Conservation (phyloP, 2,329 filamentous ascomycete species). For the Botrytis porri region DNA sequence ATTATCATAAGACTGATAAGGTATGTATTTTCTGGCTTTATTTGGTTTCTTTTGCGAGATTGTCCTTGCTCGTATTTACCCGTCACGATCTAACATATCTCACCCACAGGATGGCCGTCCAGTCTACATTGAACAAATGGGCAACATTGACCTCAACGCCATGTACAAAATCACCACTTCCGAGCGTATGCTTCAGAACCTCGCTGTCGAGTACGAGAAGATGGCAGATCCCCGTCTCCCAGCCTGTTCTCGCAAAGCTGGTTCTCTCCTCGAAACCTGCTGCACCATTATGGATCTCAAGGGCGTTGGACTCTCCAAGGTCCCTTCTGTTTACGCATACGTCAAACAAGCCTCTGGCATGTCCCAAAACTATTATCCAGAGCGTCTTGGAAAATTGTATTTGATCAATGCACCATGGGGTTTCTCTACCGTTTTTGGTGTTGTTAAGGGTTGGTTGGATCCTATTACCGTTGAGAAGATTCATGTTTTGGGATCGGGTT, state of each 20-base stretch:
- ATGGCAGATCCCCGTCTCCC: conserved; percentile 89
- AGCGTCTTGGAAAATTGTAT: conserved; percentile 93
- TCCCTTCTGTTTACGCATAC: conserved; percentile 83
- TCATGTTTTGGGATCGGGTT: conserved; percentile 76
- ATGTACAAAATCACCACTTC: conserved; percentile 91
- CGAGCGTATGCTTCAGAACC: conserved; percentile 94
- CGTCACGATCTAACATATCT: not conserved
- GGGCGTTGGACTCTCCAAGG: conserved; percentile 81
- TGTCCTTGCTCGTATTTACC: not conserved
- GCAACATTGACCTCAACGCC: conserved; percentile 83
- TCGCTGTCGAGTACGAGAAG: conserved; percentile 97
- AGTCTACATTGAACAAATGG: conserved; percentile 94
- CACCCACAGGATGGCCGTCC: conserved; percentile 78
- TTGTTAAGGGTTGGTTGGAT: conserved; percentile 93
- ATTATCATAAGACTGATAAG: conserved; percentile 97
- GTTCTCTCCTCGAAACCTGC: conserved; percentile 90
- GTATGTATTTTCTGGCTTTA: conserved; percentile 41
- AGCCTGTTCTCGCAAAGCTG: conserved; percentile 89
- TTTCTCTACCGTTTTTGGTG: conserved; percentile 79
- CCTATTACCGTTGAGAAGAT: conserved; percentile 97
- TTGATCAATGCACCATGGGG: conserved; percentile 98
- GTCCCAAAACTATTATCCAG: conserved; percentile 98
- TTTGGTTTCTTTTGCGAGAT: not conserved
- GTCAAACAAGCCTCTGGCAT: conserved; percentile 80
- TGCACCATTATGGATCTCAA: conserved; percentile 99